Conservation (phyloP, 1,284 basidiomycete genomes). For the Heterobasidion occidentale region DNA sequence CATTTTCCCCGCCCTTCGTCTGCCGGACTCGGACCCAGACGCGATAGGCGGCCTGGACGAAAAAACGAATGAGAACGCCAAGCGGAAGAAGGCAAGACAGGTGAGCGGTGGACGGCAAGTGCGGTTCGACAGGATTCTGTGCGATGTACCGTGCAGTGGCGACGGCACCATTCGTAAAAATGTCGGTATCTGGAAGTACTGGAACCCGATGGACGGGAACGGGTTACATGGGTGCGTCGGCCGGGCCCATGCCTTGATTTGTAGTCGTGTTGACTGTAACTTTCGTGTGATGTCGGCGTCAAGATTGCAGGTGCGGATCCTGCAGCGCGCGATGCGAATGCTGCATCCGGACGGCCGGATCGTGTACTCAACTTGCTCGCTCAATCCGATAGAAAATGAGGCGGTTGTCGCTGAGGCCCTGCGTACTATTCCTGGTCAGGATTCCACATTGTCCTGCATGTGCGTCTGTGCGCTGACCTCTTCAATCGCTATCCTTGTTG, state of each 20-base stretch:
- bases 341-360: constrained; percentile 83
- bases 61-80: background rate
- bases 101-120: constrained; percentile 32
- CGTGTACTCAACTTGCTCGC: constrained; percentile 96
- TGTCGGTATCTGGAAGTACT: constrained; percentile 90
- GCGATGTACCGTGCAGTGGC: constrained; percentile 96
- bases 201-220: constrained; percentile 86
- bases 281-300: background rate
- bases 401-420: constrained; percentile 89
- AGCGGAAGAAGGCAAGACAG: constrained; percentile 2
- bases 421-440: constrained; percentile 57
- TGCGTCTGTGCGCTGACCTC: background rate
- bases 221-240: constrained; percentile 74
- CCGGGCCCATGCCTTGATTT: too few relatives aligned
- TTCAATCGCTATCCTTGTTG: constrained; percentile 2
- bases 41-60: background rate
- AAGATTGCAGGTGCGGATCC: constrained; percentile 88
- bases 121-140: constrained; percentile 89
- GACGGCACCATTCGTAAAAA: constrained; percentile 98
- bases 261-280: background rate
- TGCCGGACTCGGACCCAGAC: constrained; percentile 18
- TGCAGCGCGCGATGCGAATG: constrained; percentile 88
- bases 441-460: background rate
- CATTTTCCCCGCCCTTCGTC: constrained; percentile 67
- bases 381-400: constrained; percentile 98